Percentiles rank a stretch among this genome's conserved stretches.
These are phyloP conservation scores for Funneliformis caledonium DNA, from an alignment of 371 early-diverging fungal species.

Conservation along the genomic window DNA sequence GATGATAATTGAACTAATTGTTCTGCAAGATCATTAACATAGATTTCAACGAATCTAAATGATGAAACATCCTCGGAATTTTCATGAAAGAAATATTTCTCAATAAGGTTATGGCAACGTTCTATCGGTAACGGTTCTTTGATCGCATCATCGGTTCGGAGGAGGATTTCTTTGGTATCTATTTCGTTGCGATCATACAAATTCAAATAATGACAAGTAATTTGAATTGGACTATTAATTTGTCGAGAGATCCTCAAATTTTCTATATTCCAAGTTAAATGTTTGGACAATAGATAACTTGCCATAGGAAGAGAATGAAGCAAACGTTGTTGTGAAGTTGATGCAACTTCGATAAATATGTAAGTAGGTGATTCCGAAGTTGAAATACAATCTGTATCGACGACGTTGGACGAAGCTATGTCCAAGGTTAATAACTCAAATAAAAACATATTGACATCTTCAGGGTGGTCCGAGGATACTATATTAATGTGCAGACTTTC, in stretches of 20 bases:
- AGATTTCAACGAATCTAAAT: slow-evolving; percentile 33
- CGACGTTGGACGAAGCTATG: slow-evolving; percentile 7
- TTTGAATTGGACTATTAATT: slow-evolving; percentile 34
- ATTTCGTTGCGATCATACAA: not conserved
- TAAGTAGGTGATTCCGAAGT: not conserved
- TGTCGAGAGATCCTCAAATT: slow-evolving; percentile 13
- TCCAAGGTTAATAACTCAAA: slow-evolving; percentile 38
- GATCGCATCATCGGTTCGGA: not conserved
- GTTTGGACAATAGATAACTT: not conserved
- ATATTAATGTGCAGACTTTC: slow-evolving; percentile 39
- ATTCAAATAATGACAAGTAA: slow-evolving; percentile 29
- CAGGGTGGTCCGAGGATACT: not conserved
- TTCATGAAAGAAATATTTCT: slow-evolving; percentile 31
- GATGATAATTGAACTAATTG: slow-evolving; percentile 27
- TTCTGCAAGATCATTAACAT: slow-evolving; percentile 33
- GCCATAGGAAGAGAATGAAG: slow-evolving; percentile 24
- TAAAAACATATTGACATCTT: slow-evolving; percentile 38
- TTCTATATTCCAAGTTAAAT: slow-evolving; percentile 25
- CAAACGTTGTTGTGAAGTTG: slow-evolving; percentile 38
- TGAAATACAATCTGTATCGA: slow-evolving; percentile 18
- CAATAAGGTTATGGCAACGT: slow-evolving; percentile 20
- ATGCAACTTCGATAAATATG: slow-evolving; percentile 37
- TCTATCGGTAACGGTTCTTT: not conserved
- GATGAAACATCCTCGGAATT: slow-evolving; percentile 1
- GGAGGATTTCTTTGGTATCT: slow-evolving; percentile 9